Conservation (phyloP, 805 yeast species). For the Tetrapisispora pingtungensis region DNA sequence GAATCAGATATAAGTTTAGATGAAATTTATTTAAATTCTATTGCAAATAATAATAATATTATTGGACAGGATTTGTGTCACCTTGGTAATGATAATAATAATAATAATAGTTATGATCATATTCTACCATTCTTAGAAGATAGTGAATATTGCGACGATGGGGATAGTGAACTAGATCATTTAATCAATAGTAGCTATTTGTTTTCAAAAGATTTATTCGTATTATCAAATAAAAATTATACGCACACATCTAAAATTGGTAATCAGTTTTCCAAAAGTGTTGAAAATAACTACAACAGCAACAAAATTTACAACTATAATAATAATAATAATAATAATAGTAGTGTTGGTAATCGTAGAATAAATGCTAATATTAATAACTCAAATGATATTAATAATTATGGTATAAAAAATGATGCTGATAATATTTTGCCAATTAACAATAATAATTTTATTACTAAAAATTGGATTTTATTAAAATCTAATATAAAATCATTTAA, state of each 20-base stretch:
- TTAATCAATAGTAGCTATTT: slow-evolving; percentile 1
- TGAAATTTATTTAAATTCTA: slow-evolving; percentile 3
- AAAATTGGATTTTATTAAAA: not conserved
- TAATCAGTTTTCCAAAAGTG: not conserved
- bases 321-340: not conserved
- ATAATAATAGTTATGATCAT: not conserved
- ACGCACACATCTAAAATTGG: not conserved
- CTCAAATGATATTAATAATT: no score
- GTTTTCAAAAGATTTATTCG: slow-evolving; percentile 1
- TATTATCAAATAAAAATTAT: not conserved
- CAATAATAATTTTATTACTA: not conserved
- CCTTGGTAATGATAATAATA: not conserved
- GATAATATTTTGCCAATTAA: no score
- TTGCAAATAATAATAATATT: not conserved
- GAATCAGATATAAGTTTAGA: slow-evolving; percentile 15
- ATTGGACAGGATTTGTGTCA: not conserved
- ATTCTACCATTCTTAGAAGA: not conserved
- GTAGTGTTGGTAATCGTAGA: no score
- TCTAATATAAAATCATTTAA: not conserved
- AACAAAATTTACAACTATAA: not conserved
- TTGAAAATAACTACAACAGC: not conserved
- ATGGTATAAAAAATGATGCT: no score
- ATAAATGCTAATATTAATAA: no score
- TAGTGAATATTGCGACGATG: slow-evolving; percentile 1
- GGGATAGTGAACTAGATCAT: slow-evolving; percentile 1